Conservation (phyloP, 352 stramenopile species). For the Phytopythium montanum region DNA sequence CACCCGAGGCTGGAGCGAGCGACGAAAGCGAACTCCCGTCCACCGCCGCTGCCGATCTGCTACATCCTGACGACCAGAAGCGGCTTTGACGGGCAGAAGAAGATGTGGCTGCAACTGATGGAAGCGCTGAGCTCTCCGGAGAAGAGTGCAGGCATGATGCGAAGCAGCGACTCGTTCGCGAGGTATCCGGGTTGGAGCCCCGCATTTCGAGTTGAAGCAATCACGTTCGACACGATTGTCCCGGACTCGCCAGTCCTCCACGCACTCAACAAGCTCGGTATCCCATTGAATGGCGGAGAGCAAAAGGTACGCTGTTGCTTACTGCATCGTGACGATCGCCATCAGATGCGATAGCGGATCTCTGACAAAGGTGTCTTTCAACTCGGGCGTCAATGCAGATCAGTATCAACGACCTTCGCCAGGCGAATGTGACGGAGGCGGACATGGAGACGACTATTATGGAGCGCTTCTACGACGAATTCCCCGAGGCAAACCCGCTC, state of each 20-base stretch:
- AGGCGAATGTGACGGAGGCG: constrained; percentile 8
- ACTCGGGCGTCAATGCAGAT: constrained; percentile 6
- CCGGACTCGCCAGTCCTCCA: constrained; percentile 14
- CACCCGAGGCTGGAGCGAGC: not conserved
- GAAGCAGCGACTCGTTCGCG: not conserved
- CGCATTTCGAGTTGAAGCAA: constrained; percentile 21
- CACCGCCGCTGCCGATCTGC: constrained; percentile 23
- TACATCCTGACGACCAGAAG: constrained; percentile 25
- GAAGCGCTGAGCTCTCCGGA: constrained; percentile 13
- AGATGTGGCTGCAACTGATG: constrained; percentile 62
- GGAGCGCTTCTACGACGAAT: constrained; percentile 19
- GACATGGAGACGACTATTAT: constrained; percentile 11
- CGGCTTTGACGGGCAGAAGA: constrained; percentile 50
- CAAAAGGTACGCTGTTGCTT: constrained; percentile 15
- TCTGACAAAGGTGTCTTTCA: not conserved
- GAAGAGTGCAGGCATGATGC: not conserved
- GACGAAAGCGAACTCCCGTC: not conserved
- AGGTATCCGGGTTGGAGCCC: not conserved
- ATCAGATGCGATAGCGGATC: no score
- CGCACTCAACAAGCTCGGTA: constrained; percentile 23
- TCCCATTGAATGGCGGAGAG: constrained; percentile 21
- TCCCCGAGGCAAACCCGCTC: constrained; percentile 13
- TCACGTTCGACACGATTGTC: constrained; percentile 29
- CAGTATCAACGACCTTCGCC: constrained; percentile 6
- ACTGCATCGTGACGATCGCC: no score